Conservation (phyloP, 495 filamentous ascomycete species). For the Podospora pseudocomata region DNA sequence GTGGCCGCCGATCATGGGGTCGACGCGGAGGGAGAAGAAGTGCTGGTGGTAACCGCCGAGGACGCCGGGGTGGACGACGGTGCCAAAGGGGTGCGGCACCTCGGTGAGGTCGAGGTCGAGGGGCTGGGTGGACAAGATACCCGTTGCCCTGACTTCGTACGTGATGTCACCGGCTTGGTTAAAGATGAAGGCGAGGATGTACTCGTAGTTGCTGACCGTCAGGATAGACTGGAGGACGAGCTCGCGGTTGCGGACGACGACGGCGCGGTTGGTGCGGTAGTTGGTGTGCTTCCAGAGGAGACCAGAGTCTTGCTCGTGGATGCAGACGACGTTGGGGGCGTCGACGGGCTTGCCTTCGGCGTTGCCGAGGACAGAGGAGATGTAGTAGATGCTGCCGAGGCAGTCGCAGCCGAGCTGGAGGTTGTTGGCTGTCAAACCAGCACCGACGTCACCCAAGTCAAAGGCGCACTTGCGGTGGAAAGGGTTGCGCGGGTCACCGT, state of each 20-base stretch:
- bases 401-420: constrained; percentile 67
- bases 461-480: constrained; percentile 78
- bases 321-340: constrained; percentile 71
- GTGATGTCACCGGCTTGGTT: constrained; percentile 77
- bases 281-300: constrained; percentile 84
- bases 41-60: constrained; percentile 77
- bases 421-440: constrained; percentile 72
- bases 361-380: constrained; percentile 54
- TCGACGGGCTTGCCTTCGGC: constrained; percentile 55
- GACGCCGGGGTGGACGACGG: constrained; percentile 80
- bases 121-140: constrained; percentile 79
- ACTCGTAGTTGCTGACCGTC: constrained; percentile 80
- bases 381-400: constrained; percentile 72
- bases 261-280: constrained; percentile 65
- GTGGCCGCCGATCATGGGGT: constrained; percentile 76
- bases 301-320: constrained; percentile 72
- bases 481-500: constrained; percentile 67
- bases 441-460: constrained; percentile 72
- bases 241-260: constrained; percentile 65
- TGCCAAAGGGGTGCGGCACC: constrained; percentile 59
- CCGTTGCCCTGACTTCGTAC: constrained; percentile 81
- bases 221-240: constrained; percentile 75
- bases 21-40: constrained; percentile 83
- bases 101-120: constrained; percentile 65
- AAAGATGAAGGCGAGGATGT: constrained; percentile 80